Base-by-base conservation (phyloP, 148 eudicot species). In the Simmondsia chinensis region DNA sequence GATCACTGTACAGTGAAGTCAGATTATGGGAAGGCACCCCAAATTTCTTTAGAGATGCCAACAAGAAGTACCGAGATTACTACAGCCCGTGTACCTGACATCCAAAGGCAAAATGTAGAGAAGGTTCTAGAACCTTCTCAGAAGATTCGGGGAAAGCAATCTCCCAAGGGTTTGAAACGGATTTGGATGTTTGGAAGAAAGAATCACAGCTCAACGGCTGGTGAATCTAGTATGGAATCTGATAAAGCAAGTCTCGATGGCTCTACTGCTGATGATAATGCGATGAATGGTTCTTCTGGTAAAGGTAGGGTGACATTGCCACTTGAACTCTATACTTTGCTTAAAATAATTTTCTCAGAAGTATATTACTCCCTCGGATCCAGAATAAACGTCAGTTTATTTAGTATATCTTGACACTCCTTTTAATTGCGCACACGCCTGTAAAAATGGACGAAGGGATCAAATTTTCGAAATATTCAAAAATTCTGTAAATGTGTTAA, bases 111-210 rank as follows among this genome's bases (percentile, higher is more conserved):
- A 34, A 65, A 69, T 9, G 21, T 71, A 19, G 75, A 61, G 44
- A 56, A 53, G 59, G 45, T 56, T 48, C 69, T 73, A 33, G 87
- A 76, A 60, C 50, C 58, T 36, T 52, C 59, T 42, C 43, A 60
- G 56, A 88, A 75, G 64, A 50, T 54, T 38, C 71, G 39, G 20
- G 76, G 59, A 33, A 87, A 83, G 66, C 83, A 73, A 44, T 60
- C 83, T 28, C 44, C 94, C 3, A 91, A 82, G 65, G 97, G 97
- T 46, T 70, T 91, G 27, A 91, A 63, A 57, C 74, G 83, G 50
- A 73, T 91, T 11, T 65, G 85, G 64, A 82, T 57, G 64, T 75
- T 85, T 61, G 95, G 83, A 45, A 79, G 52, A 72, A 85, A 77
- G 79, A 68, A 50, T 43, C 80, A 73, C 17, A 20, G 44, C 47